A percentile compares a stretch with the other conserved stretches of the same genome.
These are phyloP conservation scores for Anthoceros angustus DNA, from an alignment of 225 moss, liverwort and hornwort genomes.

Conservation along the genomic window DNA sequence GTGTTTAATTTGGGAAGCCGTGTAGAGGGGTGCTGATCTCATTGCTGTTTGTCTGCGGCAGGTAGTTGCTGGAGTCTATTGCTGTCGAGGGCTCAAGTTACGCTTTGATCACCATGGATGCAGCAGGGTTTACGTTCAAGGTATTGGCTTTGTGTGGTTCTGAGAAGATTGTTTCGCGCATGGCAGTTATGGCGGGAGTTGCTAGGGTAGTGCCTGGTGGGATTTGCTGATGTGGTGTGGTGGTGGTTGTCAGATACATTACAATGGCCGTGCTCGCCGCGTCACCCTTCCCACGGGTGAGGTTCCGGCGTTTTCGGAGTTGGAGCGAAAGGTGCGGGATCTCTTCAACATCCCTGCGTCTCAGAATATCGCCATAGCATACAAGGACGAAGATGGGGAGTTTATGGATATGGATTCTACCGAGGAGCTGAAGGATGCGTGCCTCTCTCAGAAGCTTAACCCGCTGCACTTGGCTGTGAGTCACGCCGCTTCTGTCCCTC, in stretches of 20 bases:
- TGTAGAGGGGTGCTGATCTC: no score
- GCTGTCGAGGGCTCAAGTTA: no score
- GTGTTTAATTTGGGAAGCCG: no score
- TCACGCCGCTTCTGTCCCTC: not conserved
- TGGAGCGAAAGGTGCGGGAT: slow-evolving; percentile 19
- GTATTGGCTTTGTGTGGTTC: not conserved
- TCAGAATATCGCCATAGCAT: slow-evolving; percentile 16
- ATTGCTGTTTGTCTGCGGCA: no score
- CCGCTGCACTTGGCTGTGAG: slow-evolving; percentile 21
- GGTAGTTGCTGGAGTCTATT: no score
- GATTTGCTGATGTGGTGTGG: no score
- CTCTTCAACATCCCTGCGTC: slow-evolving; percentile 16
- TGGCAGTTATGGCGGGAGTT: not conserved
- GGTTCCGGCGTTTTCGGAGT: slow-evolving; percentile 8
- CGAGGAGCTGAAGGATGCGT: slow-evolving; percentile 27
- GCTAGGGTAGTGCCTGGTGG: no score
- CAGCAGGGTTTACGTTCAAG: no score
- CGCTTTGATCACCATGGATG: no score
- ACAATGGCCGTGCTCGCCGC: slow-evolving; percentile 26
- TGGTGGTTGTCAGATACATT: slow-evolving; percentile 17
- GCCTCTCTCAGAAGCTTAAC: slow-evolving; percentile 21
- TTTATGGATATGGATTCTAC: slow-evolving; percentile 30
- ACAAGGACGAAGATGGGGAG: slow-evolving; percentile 23
- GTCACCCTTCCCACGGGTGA: slow-evolving; percentile 7
- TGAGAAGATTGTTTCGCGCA: no score